These are phyloP conservation scores for Heritiera fomes DNA, from an alignment of 345 rosid species.

Conservation along the genomic window DNA sequence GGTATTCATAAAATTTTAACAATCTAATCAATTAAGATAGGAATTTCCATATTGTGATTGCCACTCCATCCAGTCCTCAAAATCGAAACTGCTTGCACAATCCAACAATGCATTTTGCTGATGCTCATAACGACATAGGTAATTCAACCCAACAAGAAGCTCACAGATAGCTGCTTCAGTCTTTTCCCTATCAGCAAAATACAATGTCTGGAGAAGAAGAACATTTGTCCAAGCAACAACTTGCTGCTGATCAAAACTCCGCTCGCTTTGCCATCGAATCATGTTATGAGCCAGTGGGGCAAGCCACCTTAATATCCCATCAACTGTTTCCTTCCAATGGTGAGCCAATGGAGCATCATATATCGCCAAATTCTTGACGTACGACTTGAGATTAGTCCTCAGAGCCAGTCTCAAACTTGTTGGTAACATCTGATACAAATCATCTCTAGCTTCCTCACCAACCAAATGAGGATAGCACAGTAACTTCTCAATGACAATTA, in stretches of 20 bases:
- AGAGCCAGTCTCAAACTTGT: constrained; percentile 62
- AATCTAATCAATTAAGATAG: constrained; percentile 34
- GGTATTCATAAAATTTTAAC: constrained; percentile 19
- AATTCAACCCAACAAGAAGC: constrained; percentile 90
- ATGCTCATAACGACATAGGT: constrained; percentile 82
- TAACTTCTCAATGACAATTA: constrained; percentile 87
- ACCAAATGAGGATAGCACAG: constrained; percentile 87
- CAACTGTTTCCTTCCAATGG: constrained; percentile 87
- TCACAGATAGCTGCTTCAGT: constrained; percentile 74
- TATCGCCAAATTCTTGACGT: constrained; percentile 75
- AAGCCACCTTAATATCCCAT: constrained; percentile 76
- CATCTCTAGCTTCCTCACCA: constrained; percentile 93
- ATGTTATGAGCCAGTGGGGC: constrained; percentile 93
- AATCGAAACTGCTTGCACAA: constrained; percentile 94
- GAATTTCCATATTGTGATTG: constrained; percentile 58
- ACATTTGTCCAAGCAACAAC: constrained; percentile 75
- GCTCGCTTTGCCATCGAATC: constrained; percentile 95
- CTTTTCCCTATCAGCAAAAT: constrained; percentile 89
- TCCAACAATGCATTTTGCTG: constrained; percentile 85
- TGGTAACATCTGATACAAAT: constrained; percentile 43
- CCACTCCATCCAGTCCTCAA: constrained; percentile 90
- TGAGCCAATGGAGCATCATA: constrained; percentile 95
- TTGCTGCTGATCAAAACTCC: constrained; percentile 91
- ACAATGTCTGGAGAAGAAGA: constrained; percentile 81
- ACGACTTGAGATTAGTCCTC: constrained; percentile 67